phyloP scores from a whole-genome alignment of 768 basidiomycete species.

The Agrocybe praecox region DNA sequence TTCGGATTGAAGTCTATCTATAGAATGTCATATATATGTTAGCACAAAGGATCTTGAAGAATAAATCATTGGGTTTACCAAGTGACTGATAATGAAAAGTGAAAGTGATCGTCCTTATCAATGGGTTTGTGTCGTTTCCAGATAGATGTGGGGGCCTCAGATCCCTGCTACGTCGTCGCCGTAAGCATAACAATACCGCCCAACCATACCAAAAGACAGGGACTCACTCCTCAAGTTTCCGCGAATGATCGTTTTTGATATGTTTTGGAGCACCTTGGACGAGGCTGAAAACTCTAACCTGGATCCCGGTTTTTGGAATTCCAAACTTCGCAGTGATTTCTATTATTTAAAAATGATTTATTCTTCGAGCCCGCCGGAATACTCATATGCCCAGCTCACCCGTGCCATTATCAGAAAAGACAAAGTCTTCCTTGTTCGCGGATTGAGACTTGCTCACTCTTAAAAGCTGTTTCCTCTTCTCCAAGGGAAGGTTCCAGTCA shows the following conservation, averaged over 20 bases:
- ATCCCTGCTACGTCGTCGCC: neutral
- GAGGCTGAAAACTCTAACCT: neutral
- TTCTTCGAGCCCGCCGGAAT: too few species aligned
- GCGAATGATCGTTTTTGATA: neutral
- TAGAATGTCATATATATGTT: too few species aligned
- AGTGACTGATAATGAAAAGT: neutral
- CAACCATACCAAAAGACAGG: too few species aligned
- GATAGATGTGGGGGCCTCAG: neutral
- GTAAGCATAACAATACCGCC: neutral
- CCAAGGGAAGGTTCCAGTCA: neutral
- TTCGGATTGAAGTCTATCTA: too few species aligned
- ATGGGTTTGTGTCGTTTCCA: neutral
- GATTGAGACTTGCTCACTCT: neutral
- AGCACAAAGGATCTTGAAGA: neutral
- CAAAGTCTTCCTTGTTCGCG: neutral
- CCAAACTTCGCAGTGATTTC: too few species aligned
- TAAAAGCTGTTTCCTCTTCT: neutral
- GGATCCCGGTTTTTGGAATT: neutral
- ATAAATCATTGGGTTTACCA: neutral
- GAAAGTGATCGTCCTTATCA: neutral
- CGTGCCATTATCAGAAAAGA: neutral
- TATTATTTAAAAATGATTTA: too few species aligned
- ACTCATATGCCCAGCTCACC: too few species aligned
- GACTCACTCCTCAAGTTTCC: neutral
- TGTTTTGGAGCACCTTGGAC: neutral